Evolutionary conservation across 2,329 filamentous ascomycete species (phyloP), one percentile per base, ranked within the genome.

Genomic region (Cladosporium colombiae): DNA sequence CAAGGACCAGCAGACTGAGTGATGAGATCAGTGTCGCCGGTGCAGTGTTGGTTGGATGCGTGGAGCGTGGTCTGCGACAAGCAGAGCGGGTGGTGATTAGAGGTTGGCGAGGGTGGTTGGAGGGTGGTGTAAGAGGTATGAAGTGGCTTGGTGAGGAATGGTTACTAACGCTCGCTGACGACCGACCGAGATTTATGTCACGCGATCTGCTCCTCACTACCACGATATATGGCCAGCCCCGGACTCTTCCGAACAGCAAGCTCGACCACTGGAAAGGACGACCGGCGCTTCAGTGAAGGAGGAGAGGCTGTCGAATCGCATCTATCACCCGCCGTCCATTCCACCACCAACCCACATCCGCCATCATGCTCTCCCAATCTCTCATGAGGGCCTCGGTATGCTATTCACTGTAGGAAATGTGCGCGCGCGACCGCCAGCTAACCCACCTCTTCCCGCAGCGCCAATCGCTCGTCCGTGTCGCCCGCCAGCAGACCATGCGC

Each of bases 381-480:
- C 80, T 63, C 35, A 63, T 87, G 79, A 84, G 85, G 81, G 83
- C 84, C 75, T 86, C 85, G 78, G 86, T 88, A 81, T 68, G 77
- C 62, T 66, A 37, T 49, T 21, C 31, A 58, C 29, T 21, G 40
- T 23, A 46, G 40, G 46, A 56, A 13, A 21, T 21, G 35, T 21
- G 35, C 57, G 29, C 52, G 29, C 46, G 23, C 68, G 71, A 78
- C 71, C 66, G 27, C 52, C 49, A 60, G 60, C 73, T 75, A 66
- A 76, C 70, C 37, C 13, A 46, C 40, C 40, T 46, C 40, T 44
- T 35, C 67, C 65, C 67, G 37, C 77, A 89, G 87, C 84, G 86
- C 81, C 85, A 85, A 78, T 79, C 86, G 77, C 78, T 88, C 77
- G 82, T 82, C 80, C 85, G 86, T 80, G 82, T 84, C 75, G 82